Base-by-base conservation (phyloP, 23 red algal species). In the Porphyridium purpureum region DNA sequence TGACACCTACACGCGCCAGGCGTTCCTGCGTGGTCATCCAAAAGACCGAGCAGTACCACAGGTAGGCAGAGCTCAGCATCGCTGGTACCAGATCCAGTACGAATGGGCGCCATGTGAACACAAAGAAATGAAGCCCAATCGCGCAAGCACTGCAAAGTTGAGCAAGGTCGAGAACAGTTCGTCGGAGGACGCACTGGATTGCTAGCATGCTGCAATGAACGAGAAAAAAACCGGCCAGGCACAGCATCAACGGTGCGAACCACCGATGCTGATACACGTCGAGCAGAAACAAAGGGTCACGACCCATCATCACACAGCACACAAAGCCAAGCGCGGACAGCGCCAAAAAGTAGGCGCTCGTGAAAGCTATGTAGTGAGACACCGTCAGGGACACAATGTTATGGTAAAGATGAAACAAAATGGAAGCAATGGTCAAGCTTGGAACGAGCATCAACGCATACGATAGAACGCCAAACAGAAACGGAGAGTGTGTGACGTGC, bases 361-460 rank as follows among this genome's bases (percentile, higher is more conserved):
- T 49, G 21, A 71, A 46, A 40, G 72, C 42, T 14, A 82, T 55
- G 35, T 47, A 55, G 28, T 68, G 57, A 1, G 64, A 63, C 5
- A 82, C 76, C 2, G 62, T 82, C 21, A 82, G 30, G 19, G 59
- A 62, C 7, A 33, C 55, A 7, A 66, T 71, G 7, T 64, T 59
- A 33, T 30, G 33, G 29, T 63, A 33, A 33, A 82, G 27, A 7
- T 66, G 64, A 8, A 31, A 46, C 27, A 53, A 30, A 25, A 82
- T 41, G 35, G 65, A 27, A 21, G 69, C 32, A 19, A 82, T 24
- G 21, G 76, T 62, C 0, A 82, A 46, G 35, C 62, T 36, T 0
- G 76, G 76, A 3, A 82, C 59, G 7, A 82, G 76, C 64, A 82
- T 26, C 33, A 82, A 55, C 35, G 57, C 60, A 14, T 82, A 82